phyloP scores from a whole-genome alignment of 108 stramenopile species.

The Schizochytrium sp. region DNA sequence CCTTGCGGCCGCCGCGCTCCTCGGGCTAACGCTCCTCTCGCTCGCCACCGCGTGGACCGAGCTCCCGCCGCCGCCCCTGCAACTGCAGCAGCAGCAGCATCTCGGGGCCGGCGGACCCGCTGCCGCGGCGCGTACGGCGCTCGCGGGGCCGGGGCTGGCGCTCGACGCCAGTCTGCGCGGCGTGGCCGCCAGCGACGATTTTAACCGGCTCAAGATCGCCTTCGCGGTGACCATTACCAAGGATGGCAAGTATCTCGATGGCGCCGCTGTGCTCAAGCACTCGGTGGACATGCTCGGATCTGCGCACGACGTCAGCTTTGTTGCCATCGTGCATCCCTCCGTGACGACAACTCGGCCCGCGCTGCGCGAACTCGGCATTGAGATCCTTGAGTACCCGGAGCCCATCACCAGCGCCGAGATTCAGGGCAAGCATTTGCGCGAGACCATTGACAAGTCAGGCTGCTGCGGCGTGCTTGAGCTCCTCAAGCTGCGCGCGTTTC shows the following conservation, averaged over 20 bases:
- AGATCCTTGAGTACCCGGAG: neutral
- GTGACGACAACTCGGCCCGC: neutral
- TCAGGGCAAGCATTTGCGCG: neutral
- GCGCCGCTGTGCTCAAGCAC: constrained; percentile 2
- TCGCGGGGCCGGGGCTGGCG: neutral
- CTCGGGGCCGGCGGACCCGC: neutral
- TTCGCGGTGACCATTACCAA: neutral
- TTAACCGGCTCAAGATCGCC: neutral
- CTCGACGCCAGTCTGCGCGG: neutral
- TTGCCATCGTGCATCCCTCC: neutral
- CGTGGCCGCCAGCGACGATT: neutral
- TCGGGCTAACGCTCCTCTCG: neutral
- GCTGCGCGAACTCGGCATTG: neutral
- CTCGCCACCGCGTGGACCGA: neutral
- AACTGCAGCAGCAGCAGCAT: neutral
- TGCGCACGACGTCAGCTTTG: neutral
- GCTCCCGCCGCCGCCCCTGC: neutral
- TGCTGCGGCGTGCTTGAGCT: constrained; percentile 7
- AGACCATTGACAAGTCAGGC: neutral
- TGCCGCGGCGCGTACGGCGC: neutral
- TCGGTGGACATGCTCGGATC: neutral
- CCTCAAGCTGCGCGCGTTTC: neutral
- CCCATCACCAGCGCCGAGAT: neutral
- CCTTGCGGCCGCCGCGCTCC: neutral
- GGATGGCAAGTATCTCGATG: neutral